These are phyloP conservation scores for Alternaria panax DNA, from an alignment of 2,329 filamentous ascomycete species.

Conservation along the genomic window DNA sequence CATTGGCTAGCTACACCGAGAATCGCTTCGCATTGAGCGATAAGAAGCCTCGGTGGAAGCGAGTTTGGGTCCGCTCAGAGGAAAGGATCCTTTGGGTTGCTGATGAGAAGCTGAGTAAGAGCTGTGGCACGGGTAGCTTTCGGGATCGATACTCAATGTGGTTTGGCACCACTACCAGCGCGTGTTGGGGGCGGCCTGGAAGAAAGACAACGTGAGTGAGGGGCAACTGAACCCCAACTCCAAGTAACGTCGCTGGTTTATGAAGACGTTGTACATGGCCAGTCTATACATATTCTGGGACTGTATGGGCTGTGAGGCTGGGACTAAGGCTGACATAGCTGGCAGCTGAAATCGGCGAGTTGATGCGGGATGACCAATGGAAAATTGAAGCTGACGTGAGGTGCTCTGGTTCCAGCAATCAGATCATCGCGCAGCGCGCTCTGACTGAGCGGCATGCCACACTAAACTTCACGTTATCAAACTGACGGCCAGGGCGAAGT, in stretches of 20 bases:
- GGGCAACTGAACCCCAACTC: not conserved
- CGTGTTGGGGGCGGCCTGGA: not conserved
- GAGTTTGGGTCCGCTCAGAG: not conserved
- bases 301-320: not conserved
- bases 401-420: not conserved
- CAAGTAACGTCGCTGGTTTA: not conserved
- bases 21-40: slow-evolving; percentile 22
- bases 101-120: slow-evolving; percentile 15
- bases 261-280: not conserved
- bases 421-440: not conserved
- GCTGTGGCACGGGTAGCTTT: slow-evolving; percentile 7
- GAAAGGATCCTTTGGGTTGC: not conserved
- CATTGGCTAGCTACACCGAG: slow-evolving; percentile 36
- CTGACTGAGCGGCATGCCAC: not conserved
- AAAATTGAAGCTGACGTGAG: slow-evolving; percentile 1
- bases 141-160: not conserved
- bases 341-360: not conserved
- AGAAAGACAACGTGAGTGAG: not conserved
- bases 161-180: not conserved
- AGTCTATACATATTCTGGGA: not conserved
- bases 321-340: not conserved
- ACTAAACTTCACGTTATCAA: not conserved
- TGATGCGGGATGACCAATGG: not conserved
- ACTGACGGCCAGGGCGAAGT: not conserved
- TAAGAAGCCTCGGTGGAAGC: slow-evolving; percentile 3